Base-by-base conservation (phyloP, 768 basidiomycete genomes). In the Candolleomyces aberdarensis region DNA sequence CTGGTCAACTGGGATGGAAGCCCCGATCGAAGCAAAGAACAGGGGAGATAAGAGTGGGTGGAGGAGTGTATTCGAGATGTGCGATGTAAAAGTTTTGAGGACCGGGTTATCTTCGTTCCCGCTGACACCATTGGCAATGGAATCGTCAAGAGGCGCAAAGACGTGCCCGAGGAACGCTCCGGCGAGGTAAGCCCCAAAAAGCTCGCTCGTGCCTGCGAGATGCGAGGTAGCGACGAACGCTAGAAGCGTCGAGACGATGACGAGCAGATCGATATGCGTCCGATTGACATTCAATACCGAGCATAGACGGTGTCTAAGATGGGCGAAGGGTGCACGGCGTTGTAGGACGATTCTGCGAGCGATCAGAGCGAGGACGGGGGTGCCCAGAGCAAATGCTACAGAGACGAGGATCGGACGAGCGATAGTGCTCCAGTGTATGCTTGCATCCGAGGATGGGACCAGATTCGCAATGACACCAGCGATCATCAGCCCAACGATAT, bases 11-110 rank as follows among this genome's bases (percentile, higher is more conserved):
- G 85, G 86, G 52, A 88, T 79, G 0, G 83, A 76, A 52, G 74
- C 77, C 1, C 87, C 88, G 49, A 89, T 85, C 41, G 84, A 85
- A 6, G 81, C 84, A 62, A 89, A 89, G 76, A 89, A 89, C 2
- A 89, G 68, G 1, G 89, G 88, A 0, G 80, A 77, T 26, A 89
- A 73, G 6, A 61, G 60, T 22, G 56, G 56, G 6, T 13, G 43
- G 22, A 61, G 60, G 26, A 61, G 60, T 4, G 54, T 56, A n/a
- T 57, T 15, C 14, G 54, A 15, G 22, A 61, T 49, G 36, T 46
- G 56, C 14, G 26, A 3, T 5, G 22, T 52, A 40, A 89, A 64
- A 48, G 69, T 68, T 48, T 73, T 64, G 54, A 80, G 72, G 17
- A 80, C 47, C 15, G 79, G 78, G 55, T 61, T 40, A 2, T 59